These are phyloP conservation scores for Taphrina wiesneri DNA, from an alignment of 1,139 yeast species.

Conservation along the genomic window DNA sequence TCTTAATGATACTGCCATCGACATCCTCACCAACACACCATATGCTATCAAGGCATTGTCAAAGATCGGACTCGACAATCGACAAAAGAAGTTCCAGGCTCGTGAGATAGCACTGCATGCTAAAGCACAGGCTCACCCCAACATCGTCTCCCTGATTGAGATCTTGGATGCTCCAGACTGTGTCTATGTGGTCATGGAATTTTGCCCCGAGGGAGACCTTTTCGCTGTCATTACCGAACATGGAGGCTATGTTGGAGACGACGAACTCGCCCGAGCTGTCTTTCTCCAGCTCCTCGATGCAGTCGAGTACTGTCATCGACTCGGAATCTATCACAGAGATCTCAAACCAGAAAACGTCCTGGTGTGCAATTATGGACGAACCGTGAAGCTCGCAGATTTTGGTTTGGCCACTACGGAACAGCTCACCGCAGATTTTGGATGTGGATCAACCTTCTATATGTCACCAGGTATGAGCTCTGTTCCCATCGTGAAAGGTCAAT, in stretches of 20 bases:
- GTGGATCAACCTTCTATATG: conserved; percentile 90
- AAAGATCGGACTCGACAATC: conserved; percentile 36
- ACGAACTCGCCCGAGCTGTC: conserved; percentile 63
- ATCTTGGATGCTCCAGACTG: conserved; percentile 53
- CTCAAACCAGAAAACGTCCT: conserved; percentile 86
- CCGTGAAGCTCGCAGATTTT: conserved; percentile 73
- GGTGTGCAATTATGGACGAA: conserved; percentile 62
- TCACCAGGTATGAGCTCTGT: conserved; percentile 76
- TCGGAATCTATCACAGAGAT: conserved; percentile 80
- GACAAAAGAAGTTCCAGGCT: conserved; percentile 47
- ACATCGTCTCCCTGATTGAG: conserved; percentile 70
- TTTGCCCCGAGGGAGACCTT: conserved; percentile 76
- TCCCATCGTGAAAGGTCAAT: conserved; percentile 45
- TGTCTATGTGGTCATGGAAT: conserved; percentile 77
- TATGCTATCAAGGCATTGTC: conserved; percentile 72
- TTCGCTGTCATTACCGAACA: conserved; percentile 70
- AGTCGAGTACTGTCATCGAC: conserved; percentile 65
- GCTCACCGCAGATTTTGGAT: conserved; percentile 70
- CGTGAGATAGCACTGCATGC: conserved; percentile 74
- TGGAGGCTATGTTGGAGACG: conserved; percentile 56
- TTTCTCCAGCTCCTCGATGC: conserved; percentile 76
- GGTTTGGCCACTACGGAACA: conserved; percentile 71
- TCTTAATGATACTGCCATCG: conserved; percentile 69
- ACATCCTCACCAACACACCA: conserved; percentile 53
- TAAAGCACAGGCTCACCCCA: conserved; percentile 73